Evolutionary conservation across 176 grass and related monocot species (phyloP), one percentile per base, ranked within the genome.

Genomic region (Avena sativa): DNA sequence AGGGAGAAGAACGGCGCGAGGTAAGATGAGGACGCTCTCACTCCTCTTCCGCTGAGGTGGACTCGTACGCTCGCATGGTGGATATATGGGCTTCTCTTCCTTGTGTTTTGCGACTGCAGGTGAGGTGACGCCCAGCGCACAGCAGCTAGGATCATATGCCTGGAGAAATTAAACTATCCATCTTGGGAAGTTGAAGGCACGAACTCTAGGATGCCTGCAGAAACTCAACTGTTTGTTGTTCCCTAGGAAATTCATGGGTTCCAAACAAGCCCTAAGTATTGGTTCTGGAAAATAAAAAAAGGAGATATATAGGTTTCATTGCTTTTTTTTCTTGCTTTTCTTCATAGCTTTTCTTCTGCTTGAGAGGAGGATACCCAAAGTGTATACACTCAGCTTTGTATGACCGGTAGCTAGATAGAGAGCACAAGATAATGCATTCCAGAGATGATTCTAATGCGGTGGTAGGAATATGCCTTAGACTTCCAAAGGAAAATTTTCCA

Each of bases 31-130:
- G 38, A 21, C 25, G 1, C 32, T 34, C 11, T 61, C 20, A 10
- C 63, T 88, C 8, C 9, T 48, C 9, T 48, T 79, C 30, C 12
- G 46, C 10, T 44, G 21, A 76, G 13, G 44, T 25, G 32, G 68
- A 43, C 38, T 6, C 40, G 40, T 43, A 78, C 65, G 58, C 80
- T 80, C 48, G 36, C 50, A 23, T 47, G 66, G 56, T 26, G 47
- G 26, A 76, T 32, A 51, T 34, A 23, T 59, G 58, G 71, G 71
- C 74, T 72, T 80, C 76, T 80, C 40, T 47, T 47, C 13, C 6
- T 47, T 85, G 15, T 63, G 10, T 70, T 85, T 72, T 65, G 66
- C 57, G 44, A 89, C 56, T 74, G 76, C 76, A 81, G 87, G 75
- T 79, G 81, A 81, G 87, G 75, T 79, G 81, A 78, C 9, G 87